Base-by-base conservation (phyloP, 2,329 filamentous ascomycete species). In the Colletotrichum nymphaeae region DNA sequence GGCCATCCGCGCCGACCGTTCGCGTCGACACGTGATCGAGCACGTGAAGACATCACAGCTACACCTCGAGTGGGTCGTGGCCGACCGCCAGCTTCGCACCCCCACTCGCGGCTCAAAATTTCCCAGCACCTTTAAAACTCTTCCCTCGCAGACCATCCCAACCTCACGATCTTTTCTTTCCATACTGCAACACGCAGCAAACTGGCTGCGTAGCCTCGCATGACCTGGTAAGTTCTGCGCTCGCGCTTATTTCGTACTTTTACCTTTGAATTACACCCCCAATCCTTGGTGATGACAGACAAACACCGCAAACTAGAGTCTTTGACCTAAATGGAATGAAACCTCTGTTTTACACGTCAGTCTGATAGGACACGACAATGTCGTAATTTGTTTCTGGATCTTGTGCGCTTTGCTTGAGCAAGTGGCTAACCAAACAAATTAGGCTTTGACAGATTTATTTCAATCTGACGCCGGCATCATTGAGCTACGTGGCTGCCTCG, bases 241-340 rank as follows among this genome's bases (percentile, higher is more conserved):
- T 42, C 53, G 24, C 62, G 30, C 55, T 57, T 56, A 30, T 63
- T 74, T 70, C 73, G 76, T 74, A 46, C 58, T 46, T 63, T 62
- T 73, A 32, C 32, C 32, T 32, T 32, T 12, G 11, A 26, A 53
- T 12, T 52, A 55, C 22, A 26, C 16, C 35, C 37, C 60, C 57
- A 77, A 74, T 75, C 77, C 81, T 86, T 84, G 85, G 83, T 95
- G 94, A 96, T 96, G 94, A 95, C 92, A 95, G 86, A 83, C 87
- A 86, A 88, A 89, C 92, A 95, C 93, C 93, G 90, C 84, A 92
- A 95, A 95, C 94, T 97, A 97, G 94, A 97, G 94, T 97, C 94
- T 97, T 97, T 97, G 94, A 97, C 92, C 93, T 87, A 83, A 65
- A 82, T 83, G 88, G 91, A 89, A 93, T 96, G 94, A 95, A 95